Conservation (phyloP, 2,329 filamentous ascomycete species). For the Setomelanomma holmii region DNA sequence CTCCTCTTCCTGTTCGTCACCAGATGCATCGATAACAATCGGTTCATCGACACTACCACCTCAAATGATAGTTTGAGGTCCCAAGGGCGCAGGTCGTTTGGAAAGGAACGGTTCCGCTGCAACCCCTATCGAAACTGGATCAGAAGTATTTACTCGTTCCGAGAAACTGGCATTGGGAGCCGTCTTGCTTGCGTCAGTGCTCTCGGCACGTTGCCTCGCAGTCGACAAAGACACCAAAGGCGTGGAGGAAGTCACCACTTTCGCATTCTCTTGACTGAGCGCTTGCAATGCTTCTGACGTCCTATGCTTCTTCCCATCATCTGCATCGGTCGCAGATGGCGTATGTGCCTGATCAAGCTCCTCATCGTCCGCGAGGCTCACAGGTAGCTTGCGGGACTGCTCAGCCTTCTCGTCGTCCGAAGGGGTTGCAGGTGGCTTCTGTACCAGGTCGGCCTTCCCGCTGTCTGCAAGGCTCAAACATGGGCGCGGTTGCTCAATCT, state of each 20-base stretch:
- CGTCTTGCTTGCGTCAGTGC: not conserved
- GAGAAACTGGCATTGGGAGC: not conserved
- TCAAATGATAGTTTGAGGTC: not conserved
- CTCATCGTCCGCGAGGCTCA: not conserved
- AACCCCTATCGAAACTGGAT: not conserved
- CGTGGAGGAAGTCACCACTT: not conserved
- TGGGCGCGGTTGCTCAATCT: not conserved
- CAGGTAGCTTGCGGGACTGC: not conserved
- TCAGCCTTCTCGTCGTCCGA: not conserved
- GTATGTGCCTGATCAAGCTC: not conserved
- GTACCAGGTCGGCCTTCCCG: not conserved
- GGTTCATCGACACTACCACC: not conserved
- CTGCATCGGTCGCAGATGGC: not conserved
- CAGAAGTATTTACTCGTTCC: not conserved
- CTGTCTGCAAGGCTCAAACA: not conserved
- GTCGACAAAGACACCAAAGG: not conserved
- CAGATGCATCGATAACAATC: not conserved
- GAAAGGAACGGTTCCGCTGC: not conserved
- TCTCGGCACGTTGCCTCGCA: not conserved
- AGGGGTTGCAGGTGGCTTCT: not conserved
- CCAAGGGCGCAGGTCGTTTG: not conserved
- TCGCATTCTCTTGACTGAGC: not conserved
- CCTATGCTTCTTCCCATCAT: not conserved
- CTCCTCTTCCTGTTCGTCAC: not conserved
- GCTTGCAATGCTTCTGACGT: not conserved